Percentiles rank a stretch among this genome's conserved stretches.
phyloP scores from a whole-genome alignment of 495 filamentous ascomycete genomes.

The Opeltia flavorubescens region DNA sequence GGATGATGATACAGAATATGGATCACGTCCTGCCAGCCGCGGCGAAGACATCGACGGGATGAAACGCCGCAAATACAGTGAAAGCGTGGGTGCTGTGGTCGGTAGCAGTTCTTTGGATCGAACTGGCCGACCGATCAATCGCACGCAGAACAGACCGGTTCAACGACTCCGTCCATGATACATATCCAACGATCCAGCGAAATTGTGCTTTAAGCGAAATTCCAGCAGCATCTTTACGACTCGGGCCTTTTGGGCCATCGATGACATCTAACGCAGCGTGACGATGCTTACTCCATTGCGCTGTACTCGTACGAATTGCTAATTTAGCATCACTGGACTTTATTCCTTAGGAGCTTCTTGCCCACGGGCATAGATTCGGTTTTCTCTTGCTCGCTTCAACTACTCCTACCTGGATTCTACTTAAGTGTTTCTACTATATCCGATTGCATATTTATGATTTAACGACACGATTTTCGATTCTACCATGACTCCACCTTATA shows the following conservation, averaged over 20 bases:
- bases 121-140: constrained; percentile 15
- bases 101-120: constrained; percentile 23
- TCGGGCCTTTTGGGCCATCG: neutral
- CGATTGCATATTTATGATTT: constrained; percentile 9
- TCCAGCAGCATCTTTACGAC: constrained; percentile 1
- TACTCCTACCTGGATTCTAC: neutral
- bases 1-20: constrained; percentile 60
- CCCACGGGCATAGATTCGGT: neutral
- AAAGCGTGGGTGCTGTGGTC: constrained; percentile 34
- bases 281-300: neutral
- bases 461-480: constrained; percentile 8
- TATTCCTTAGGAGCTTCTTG: too few species aligned
- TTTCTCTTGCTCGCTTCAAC: neutral
- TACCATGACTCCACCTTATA: constrained; percentile 1
- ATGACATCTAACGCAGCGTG: constrained; percentile 2
- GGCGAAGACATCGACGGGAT: constrained; percentile 44
- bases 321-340: neutral
- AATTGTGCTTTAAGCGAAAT: neutral
- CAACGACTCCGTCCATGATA: constrained; percentile 13
- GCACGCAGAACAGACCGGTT: constrained; percentile 8
- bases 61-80: constrained; percentile 77
- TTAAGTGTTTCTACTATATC: constrained; percentile 8
- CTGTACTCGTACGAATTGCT: constrained; percentile 1
- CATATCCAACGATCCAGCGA: neutral
- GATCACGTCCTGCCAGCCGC: constrained; percentile 53